Evolutionary conservation across 441 rosid species (phyloP).

Genomic region (Erysimum pusillum): DNA sequence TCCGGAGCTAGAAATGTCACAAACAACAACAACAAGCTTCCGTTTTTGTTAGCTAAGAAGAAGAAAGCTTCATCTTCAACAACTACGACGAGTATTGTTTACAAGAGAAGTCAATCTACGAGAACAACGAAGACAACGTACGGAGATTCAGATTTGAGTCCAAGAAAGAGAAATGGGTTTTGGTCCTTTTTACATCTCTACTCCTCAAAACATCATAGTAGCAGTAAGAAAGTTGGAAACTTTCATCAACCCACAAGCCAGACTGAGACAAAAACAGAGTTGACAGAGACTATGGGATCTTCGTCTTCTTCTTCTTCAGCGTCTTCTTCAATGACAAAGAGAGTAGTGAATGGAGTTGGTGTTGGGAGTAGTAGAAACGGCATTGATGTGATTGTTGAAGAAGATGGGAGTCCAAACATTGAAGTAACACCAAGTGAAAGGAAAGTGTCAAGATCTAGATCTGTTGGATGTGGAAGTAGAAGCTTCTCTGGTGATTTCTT

Average conservation of each 20-base stretch:
- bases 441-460: constrained; percentile 95
- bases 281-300: too few relatives aligned
- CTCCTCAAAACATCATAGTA: constrained; percentile 46
- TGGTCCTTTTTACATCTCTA: constrained; percentile 87
- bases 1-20: constrained; percentile 30
- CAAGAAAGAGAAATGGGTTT: constrained; percentile 80
- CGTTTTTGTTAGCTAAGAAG: constrained; percentile 81
- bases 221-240: too few relatives aligned
- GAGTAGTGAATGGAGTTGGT: too few relatives aligned
- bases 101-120: constrained; percentile 88
- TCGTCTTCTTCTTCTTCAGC: too few relatives aligned
- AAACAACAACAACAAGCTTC: constrained; percentile 53
- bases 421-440: constrained; percentile 55
- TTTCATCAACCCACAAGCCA: constrained; percentile 26
- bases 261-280: constrained; percentile 23
- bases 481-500: constrained; percentile 98
- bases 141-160: too few relatives aligned
- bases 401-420: constrained; percentile 42
- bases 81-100: constrained; percentile 58
- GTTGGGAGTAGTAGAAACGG: too few relatives aligned
- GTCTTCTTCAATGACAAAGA: too few relatives aligned
- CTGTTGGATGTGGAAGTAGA: constrained; percentile 96
- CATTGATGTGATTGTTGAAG: constrained; percentile 45
- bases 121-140: constrained; percentile 58
- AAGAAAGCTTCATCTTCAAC: constrained; percentile 75